Evolutionary conservation across 208 protist genomes (phyloP), one percentile per base, ranked within the genome.

Genomic region (Trypanosoma scelopori): DNA sequence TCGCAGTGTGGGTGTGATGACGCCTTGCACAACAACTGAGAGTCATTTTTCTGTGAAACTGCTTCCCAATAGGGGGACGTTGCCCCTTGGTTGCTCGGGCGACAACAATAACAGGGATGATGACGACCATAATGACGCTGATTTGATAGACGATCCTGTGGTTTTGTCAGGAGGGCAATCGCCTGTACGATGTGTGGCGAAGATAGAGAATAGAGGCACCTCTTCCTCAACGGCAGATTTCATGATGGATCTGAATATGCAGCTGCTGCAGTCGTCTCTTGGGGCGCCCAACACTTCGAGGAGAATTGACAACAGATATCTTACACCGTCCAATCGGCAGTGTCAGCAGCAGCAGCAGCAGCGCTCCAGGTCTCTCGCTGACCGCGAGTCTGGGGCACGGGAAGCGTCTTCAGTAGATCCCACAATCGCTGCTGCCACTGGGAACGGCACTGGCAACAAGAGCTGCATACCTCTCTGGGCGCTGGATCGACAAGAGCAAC

Each of bases 401-500:
- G 45, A 51, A 5, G n/a, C 51, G 27, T 52, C 23, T n/a, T 20
- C 41, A 32, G 9, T 66, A 13, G 49, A 50, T 48, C 58, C 30
- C 13, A 22, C 37, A 42, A 1, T 39, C 32, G 1, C 28, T 39
- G 45, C 3, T 49, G 28, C 30, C 5, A 7, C 18, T 22, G 55
- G 39, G 22, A 71, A 68, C 18, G 64, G 74, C 23, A 53, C 60
- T 2, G 30, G 66, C 28, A 72, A 88, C 41, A 39, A 74, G 7
- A 47, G 71, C 28, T 55, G 60, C 2, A 49, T 67, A 27, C 72
- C 88, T 46, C 39, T 74, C 5, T 47, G 47, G 20, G 69, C 76
- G 4, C 55, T 89, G 13, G 57, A 71, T 42, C 43, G 68, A 45
- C 83, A 89, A 69, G 70, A 88, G 45, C 41, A 51, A 20, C 28